Conservation (phyloP, 306 rosid species). For the Leucaena leucocephala region DNA sequence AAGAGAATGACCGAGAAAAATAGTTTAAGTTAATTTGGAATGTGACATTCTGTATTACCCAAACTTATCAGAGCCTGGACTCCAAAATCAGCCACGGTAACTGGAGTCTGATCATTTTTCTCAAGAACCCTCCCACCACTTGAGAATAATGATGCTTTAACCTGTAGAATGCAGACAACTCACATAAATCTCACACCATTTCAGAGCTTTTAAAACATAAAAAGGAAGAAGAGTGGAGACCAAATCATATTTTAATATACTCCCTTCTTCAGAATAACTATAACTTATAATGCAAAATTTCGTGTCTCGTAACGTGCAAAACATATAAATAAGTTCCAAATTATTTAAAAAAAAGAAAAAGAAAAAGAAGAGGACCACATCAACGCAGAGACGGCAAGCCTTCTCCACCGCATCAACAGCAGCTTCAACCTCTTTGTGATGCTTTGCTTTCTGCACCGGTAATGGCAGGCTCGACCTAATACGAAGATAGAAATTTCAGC, state of each 20-base stretch:
- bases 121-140: constrained; percentile 52
- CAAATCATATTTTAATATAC: constrained; percentile 20
- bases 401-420: constrained; percentile 72
- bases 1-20: not conserved
- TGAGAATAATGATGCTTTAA: constrained; percentile 60
- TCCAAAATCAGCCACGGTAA: constrained; percentile 89
- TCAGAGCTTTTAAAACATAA: not conserved
- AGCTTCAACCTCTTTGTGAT: constrained; percentile 68
- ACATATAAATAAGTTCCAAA: not conserved
- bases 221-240: not conserved
- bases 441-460: constrained; percentile 52
- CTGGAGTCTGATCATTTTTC: constrained; percentile 79
- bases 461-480: constrained; percentile 7
- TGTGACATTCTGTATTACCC: constrained; percentile 54
- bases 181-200: not conserved
- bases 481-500: not conserved
- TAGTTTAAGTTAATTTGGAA: not conserved
- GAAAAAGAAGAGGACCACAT: constrained; percentile 55
- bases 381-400: constrained; percentile 68
- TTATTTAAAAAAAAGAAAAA: not conserved
- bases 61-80: constrained; percentile 94
- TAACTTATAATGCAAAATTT: not conserved
- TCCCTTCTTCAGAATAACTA: not conserved
- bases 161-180: constrained; percentile 46
- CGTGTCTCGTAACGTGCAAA: too few species aligned